These are phyloP conservation scores for Pythium pyrilobum DNA, from an alignment of 352 stramenopile genomes.

Conservation along the genomic window DNA sequence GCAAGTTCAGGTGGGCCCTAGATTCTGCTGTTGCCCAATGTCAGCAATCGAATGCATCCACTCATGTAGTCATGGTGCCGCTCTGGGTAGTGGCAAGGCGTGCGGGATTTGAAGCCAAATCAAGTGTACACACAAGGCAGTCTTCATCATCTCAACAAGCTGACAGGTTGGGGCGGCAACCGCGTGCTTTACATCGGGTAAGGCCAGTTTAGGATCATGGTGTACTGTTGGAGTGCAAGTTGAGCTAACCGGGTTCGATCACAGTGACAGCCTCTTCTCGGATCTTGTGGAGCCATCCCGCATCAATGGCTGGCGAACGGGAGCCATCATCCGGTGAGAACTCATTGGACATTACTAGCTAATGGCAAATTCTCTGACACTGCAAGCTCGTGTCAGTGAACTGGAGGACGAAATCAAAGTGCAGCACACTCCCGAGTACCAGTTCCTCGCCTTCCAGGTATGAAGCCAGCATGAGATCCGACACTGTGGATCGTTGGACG, in stretches of 20 bases:
- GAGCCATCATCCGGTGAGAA: constrained; percentile 84
- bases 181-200: constrained; percentile 92
- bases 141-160: constrained; percentile 46
- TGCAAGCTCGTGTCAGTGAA: constrained; percentile 35
- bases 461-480: background rate
- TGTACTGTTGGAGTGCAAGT: too few species aligned
- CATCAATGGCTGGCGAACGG: constrained; percentile 91
- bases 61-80: too few species aligned
- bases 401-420: constrained; percentile 82
- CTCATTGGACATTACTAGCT: background rate
- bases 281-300: constrained; percentile 92
- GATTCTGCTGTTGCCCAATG: background rate
- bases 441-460: constrained; percentile 48
- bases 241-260: too few species aligned
- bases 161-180: constrained; percentile 60
- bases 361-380: background rate
- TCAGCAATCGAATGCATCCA: too few species aligned
- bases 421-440: constrained; percentile 50
- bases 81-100: constrained; percentile 50
- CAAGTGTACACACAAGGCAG: constrained; percentile 84
- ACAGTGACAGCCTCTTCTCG: constrained; percentile 90
- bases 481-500: too few species aligned
- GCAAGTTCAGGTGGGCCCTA: constrained; percentile 43
- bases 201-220: too few species aligned
- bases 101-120: constrained; percentile 46